These are phyloP conservation scores for Blepharisma undulans DNA, from an alignment of 169 alveolate species.

Conservation along the genomic window DNA sequence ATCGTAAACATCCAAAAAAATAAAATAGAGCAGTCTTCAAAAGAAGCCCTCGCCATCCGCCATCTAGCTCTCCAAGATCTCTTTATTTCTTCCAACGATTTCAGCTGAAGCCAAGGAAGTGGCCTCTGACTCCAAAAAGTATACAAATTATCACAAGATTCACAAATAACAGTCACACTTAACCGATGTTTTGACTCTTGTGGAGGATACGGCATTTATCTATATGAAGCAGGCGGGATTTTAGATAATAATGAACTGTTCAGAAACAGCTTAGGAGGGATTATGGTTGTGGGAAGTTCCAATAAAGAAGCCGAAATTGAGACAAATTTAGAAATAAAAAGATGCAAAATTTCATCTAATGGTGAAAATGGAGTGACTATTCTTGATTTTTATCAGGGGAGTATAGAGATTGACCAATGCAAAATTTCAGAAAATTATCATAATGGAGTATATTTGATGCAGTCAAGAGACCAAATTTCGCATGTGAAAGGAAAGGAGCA, in stretches of 20 bases:
- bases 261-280: constrained; percentile 38
- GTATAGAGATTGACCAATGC: background rate
- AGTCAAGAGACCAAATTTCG: background rate
- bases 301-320: background rate
- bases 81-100: background rate
- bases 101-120: constrained; percentile 13
- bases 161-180: background rate
- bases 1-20: background rate
- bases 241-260: constrained; percentile 9
- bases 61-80: background rate
- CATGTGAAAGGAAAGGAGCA: background rate
- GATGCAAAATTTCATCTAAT: background rate
- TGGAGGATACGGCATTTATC: constrained; percentile 36
- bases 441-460: constrained; percentile 25
- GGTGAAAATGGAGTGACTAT: constrained; percentile 41
- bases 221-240: constrained; percentile 36
- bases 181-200: constrained; percentile 14
- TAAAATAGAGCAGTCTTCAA: constrained; percentile 4
- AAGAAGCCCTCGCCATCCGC: constrained; percentile 29
- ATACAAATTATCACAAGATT: background rate
- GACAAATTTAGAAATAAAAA: constrained; percentile 27
- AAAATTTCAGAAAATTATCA: constrained; percentile 16
- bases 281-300: constrained; percentile 26
- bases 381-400: constrained; percentile 14
- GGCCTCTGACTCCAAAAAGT: constrained; percentile 35